Base-by-base conservation (phyloP, 306 rosid genomes). In the Quercus engelmannii region DNA sequence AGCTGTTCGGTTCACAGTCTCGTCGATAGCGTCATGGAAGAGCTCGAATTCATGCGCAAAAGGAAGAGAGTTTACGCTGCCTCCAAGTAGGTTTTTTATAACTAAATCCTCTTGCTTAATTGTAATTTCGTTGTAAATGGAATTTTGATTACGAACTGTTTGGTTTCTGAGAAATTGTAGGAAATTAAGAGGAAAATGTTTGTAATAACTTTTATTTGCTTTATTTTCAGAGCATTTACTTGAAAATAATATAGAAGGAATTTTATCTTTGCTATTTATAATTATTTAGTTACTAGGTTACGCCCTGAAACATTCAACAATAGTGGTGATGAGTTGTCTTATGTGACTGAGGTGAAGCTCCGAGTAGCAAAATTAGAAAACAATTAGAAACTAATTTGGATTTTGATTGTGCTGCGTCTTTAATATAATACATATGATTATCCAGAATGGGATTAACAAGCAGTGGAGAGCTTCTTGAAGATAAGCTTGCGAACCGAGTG, bases 11-110 rank as follows among this genome's bases (percentile, higher is more conserved):
- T 91, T 57, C 92, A 83, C 38, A 85, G 92, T 78, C 83, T 95
- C 51, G 84, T 91, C 61, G 88, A 94, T 1, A 65, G 46, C 81
- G 88, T 94, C 82, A 76, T 91, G 83, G 92, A 91, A 71, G 98
- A 91, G 86, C 92, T 92, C 35, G 77, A 71, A 8, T 63, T 83
- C 74, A 55, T 72, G 58, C 96, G 92, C 62, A 69, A 75, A 57
- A 84, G 85, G 71, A 81, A 83, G 74, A 81, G 77, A 82, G 87
- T 86, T 30, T 81, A 86, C 75, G 82, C 92, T 13, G 74, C 88
- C 57, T 79, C 96, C 65, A 88, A 75, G 99, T 93, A 84, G 38
- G 41, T 77, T 68, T 68, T n/a, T 1, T 1, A 18, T 5, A 35
- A 68, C 26, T 35, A 33, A n/a, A 70, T 13, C 35, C 11, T 31